Evolutionary conservation across 306 rosid genomes (phyloP).

Genomic region (Luffa acutangula): DNA sequence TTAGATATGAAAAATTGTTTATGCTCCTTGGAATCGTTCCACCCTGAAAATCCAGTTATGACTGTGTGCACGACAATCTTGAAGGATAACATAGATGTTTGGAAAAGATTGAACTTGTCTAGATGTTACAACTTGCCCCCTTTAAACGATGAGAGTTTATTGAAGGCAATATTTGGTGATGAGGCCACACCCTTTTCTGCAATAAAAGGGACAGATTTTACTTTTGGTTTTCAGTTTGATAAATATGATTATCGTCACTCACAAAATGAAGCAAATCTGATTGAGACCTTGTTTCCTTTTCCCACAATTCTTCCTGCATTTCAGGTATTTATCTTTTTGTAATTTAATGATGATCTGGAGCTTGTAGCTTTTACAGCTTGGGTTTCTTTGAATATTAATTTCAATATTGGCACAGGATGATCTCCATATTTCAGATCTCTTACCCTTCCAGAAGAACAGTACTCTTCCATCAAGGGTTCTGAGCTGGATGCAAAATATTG

Average conservation of each 20-base stretch:
- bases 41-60: constrained; percentile 62
- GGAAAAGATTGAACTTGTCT: constrained; percentile 62
- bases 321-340: constrained; percentile 43
- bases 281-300: constrained; percentile 75
- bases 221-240: constrained; percentile 74
- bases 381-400: constrained; percentile 17
- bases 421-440: constrained; percentile 61
- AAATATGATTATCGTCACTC: constrained; percentile 54
- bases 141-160: constrained; percentile 59
- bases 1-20: constrained; percentile 21
- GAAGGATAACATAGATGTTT: constrained; percentile 34
- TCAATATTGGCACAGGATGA: constrained; percentile 48
- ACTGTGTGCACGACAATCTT: constrained; percentile 51
- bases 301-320: constrained; percentile 77
- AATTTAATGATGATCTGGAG: constrained; percentile 7
- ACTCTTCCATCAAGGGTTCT: constrained; percentile 85
- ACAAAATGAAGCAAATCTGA: constrained; percentile 45
- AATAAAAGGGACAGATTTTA: constrained; percentile 60
- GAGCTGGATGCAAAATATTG: constrained; percentile 66
- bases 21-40: constrained; percentile 37
- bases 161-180: constrained; percentile 53
- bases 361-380: constrained; percentile 14
- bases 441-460: constrained; percentile 94
- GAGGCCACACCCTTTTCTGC: constrained; percentile 31
- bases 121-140: constrained; percentile 60